These are phyloP conservation scores for Kwoniella sp. DNA, from an alignment of 768 basidiomycete genomes.

Conservation along the genomic window DNA sequence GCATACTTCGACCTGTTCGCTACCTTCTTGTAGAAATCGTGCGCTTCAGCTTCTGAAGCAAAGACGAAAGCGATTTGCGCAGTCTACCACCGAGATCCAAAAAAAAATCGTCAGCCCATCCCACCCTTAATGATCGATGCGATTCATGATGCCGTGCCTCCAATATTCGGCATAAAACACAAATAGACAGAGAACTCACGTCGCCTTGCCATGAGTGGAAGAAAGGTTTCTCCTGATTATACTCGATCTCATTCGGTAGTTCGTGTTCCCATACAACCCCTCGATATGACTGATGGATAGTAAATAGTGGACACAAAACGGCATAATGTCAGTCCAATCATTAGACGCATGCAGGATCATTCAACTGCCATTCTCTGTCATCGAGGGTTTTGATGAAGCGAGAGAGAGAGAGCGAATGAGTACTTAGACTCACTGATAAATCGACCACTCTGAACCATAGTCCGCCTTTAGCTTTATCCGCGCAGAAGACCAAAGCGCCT, in stretches of 20 bases:
- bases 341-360: no score
- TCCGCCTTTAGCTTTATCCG: slow-evolving; percentile 64
- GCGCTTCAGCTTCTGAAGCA: slow-evolving; percentile 80
- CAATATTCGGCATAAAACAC: no score
- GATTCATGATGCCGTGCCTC: no score
- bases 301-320: no score
- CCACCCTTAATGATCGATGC: no score
- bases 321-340: no score
- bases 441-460: slow-evolving; percentile 79
- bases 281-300: slow-evolving; percentile 64
- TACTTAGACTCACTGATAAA: slow-evolving; percentile 60
- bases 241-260: slow-evolving; percentile 77
- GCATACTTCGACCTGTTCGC: slow-evolving; percentile 65
- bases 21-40: slow-evolving; percentile 82
- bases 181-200: slow-evolving; percentile 62
- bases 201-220: slow-evolving; percentile 92
- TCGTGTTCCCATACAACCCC: slow-evolving; percentile 94
- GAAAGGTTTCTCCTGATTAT: slow-evolving; percentile 79
- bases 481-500: slow-evolving; percentile 75
- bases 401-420: no score
- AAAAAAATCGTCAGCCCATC: not conserved
- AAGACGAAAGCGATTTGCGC: slow-evolving; percentile 92
- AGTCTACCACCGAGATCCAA: slow-evolving; percentile 62
- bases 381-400: no score
- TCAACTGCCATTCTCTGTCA: no score